Conservation (phyloP, 192 early-diverging fungal genomes). For the Neocallimastix lanati region DNA sequence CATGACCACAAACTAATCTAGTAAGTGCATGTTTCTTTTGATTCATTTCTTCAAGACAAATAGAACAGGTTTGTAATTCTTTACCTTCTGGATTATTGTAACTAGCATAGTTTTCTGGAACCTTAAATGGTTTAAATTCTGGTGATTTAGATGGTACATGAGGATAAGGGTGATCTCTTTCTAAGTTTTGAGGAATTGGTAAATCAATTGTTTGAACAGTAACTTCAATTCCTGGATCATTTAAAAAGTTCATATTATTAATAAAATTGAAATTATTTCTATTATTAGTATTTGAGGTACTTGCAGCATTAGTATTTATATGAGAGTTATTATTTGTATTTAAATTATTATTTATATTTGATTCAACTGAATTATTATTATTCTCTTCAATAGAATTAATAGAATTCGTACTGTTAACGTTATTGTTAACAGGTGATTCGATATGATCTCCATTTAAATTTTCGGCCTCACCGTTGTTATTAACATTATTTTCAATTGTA, state of each 20-base stretch:
- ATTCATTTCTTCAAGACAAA: not conserved
- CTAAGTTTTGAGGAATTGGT: not conserved
- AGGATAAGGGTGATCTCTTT: not conserved
- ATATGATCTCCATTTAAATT: too few relatives aligned
- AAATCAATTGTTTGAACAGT: not conserved
- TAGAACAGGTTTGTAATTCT: not conserved
- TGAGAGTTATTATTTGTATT: too few relatives aligned
- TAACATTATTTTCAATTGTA: not conserved
- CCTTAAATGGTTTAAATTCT: not conserved
- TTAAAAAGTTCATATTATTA: not conserved
- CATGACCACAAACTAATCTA: not conserved
- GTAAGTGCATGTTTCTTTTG: not conserved
- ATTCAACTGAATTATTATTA: too few relatives aligned
- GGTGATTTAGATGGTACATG: not conserved
- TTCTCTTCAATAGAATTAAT: not conserved
- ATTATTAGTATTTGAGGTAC: not conserved
- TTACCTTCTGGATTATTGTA: not conserved
- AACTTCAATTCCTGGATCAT: not conserved
- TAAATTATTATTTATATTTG: too few relatives aligned
- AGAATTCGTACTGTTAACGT: too few relatives aligned
- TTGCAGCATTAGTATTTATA: not conserved
- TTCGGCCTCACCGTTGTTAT: not conserved
- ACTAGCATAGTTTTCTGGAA: not conserved
- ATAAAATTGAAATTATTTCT: not conserved
- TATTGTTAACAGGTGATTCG: too few relatives aligned